Evolutionary conservation across 78 protist genomes (phyloP).

Genomic region (Planoprotostelium fungivorum): DNA sequence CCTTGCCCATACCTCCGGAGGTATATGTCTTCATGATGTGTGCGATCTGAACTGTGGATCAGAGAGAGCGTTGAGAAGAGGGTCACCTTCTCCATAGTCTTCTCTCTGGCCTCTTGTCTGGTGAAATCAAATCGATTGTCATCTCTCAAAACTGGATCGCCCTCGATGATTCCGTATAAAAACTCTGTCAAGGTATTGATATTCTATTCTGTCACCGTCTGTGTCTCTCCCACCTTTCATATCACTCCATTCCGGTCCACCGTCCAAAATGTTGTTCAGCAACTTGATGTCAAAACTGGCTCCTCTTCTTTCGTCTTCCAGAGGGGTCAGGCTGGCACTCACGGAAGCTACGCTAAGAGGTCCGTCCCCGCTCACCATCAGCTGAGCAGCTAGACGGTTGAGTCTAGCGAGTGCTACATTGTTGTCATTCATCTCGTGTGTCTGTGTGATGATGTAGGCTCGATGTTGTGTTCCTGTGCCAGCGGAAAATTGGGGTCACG

Average conservation of each 20-base stretch:
- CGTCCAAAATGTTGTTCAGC: background rate
- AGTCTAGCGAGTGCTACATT: background rate
- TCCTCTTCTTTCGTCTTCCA: background rate
- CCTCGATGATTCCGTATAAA: background rate
- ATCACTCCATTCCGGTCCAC: background rate
- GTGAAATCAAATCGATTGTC: background rate
- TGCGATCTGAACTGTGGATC: background rate
- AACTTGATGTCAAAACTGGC: background rate
- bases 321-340: background rate
- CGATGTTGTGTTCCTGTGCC: no score
- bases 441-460: no score
- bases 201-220: no score
- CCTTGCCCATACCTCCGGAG: background rate
- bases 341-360: background rate
- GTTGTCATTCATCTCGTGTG: no score
- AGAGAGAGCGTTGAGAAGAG: background rate
- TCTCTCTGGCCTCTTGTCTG: background rate
- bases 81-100: background rate
- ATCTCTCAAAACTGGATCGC: background rate
- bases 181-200: no score
- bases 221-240: background rate
- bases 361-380: background rate
- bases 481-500: no score
- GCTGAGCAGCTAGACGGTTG: background rate
- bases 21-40: background rate